These are phyloP conservation scores for Trichopus zeylanicus DNA, from an alignment of 116 monocot species.

Conservation along the genomic window DNA sequence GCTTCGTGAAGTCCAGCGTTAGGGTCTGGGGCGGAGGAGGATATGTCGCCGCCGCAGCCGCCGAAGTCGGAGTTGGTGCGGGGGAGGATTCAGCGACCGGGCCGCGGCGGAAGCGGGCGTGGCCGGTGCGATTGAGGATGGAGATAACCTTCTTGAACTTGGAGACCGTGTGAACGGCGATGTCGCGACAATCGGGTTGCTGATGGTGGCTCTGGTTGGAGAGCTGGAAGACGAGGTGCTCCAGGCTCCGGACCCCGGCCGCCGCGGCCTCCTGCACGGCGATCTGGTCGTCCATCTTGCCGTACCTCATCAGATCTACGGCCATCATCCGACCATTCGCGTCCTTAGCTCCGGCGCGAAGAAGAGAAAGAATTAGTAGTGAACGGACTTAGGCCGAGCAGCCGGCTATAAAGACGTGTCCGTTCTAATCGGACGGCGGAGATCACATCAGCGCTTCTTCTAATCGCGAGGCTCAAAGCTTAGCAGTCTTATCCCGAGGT, in stretches of 20 bases:
- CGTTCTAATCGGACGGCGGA: too few relatives aligned
- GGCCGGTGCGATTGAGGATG: slow-evolving; percentile 63
- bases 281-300: slow-evolving; percentile 54
- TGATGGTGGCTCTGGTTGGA: slow-evolving; percentile 18
- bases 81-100: slow-evolving; percentile 10
- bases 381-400: too few relatives aligned
- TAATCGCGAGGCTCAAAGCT: too few relatives aligned
- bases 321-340: slow-evolving; percentile 23
- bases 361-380: too few relatives aligned
- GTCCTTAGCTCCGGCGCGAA: not conserved
- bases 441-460: too few relatives aligned
- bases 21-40: slow-evolving; percentile 19
- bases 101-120: slow-evolving; percentile 80
- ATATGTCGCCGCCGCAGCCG: not conserved
- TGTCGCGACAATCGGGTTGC: slow-evolving; percentile 41
- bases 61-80: not conserved
- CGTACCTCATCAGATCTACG: slow-evolving; percentile 48
- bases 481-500: too few relatives aligned
- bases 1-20: slow-evolving; percentile 65
- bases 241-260: slow-evolving; percentile 49
- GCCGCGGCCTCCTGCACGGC: slow-evolving; percentile 62
- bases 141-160: slow-evolving; percentile 71
- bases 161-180: slow-evolving; percentile 55
- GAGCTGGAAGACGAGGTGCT: slow-evolving; percentile 55
- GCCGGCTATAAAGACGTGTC: too few relatives aligned